phyloP scores from a whole-genome alignment of 768 basidiomycete species.

The Mrakia blollopis region DNA sequence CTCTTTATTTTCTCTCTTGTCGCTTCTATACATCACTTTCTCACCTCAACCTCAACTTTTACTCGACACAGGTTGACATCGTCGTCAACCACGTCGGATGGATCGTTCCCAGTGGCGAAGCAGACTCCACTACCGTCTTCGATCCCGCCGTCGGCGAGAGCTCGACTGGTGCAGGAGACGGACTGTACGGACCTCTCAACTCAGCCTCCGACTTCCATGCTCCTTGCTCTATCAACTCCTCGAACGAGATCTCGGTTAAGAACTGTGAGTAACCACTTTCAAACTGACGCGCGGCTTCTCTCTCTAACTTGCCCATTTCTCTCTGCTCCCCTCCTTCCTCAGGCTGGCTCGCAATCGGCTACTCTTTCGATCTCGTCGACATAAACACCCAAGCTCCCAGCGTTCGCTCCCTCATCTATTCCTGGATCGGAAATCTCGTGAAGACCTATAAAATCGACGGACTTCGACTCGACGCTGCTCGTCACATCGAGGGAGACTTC shows the following conservation, averaged over 20 bases:
- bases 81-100: constrained; percentile 29
- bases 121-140: not conserved
- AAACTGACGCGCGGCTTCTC: not conserved
- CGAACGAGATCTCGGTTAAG: constrained; percentile 1
- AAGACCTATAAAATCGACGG: constrained; percentile 23
- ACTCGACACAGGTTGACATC: not conserved
- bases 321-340: not conserved
- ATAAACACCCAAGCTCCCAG: constrained; percentile 5
- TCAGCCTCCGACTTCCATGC: constrained; percentile 7
- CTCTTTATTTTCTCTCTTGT: not conserved
- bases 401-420: constrained; percentile 1
- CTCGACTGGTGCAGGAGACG: not conserved
- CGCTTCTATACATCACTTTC: too few species aligned
- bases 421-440: constrained; percentile 18
- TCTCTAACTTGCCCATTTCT: not conserved
- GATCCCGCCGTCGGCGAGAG: constrained; percentile 19
- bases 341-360: constrained; percentile 13
- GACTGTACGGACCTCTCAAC: constrained; percentile 18
- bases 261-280: constrained; percentile 4
- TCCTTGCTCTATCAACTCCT: constrained; percentile 10
- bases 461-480: constrained; percentile 27
- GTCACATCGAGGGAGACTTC: constrained; percentile 24
- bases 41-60: too few species aligned
- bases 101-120: not conserved
- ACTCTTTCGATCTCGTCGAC: constrained; percentile 14